Evolutionary conservation across 495 filamentous ascomycete genomes (phyloP).

Genomic region (Lichenothelia convexa): DNA sequence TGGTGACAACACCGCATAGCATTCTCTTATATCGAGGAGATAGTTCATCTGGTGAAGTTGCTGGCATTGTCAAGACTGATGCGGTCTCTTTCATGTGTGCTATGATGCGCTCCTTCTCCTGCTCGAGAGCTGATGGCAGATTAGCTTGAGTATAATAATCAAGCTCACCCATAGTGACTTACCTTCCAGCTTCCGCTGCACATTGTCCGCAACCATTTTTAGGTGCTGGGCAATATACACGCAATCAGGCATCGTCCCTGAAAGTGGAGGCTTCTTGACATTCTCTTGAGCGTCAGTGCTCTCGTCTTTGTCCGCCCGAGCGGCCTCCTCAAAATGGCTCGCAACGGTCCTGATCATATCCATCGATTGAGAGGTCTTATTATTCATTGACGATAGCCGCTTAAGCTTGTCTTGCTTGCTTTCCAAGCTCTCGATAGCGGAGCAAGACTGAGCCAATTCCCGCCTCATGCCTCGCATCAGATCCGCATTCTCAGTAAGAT

Average conservation of each 20-base stretch:
- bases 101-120: neutral
- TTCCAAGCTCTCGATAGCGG: slow-evolving; percentile 4
- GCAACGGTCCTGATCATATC: neutral
- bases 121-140: neutral
- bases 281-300: neutral
- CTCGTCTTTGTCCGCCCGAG: neutral
- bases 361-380: neutral
- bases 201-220: neutral
- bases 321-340: neutral
- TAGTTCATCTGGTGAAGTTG: no score
- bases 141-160: neutral
- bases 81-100: neutral
- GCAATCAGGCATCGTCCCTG: neutral
- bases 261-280: neutral
- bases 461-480: neutral
- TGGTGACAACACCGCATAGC: slow-evolving; percentile 12
- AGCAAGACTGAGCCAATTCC: slow-evolving; percentile 1
- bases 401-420: slow-evolving; percentile 5
- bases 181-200: neutral
- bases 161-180: neutral
- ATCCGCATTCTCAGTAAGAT: slow-evolving; percentile 6
- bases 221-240: neutral
- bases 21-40: neutral
- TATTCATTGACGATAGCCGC: neutral
- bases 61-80: neutral